Conservation (phyloP, 2,329 filamentous ascomycete species). For the Myrmaecium sp. region DNA sequence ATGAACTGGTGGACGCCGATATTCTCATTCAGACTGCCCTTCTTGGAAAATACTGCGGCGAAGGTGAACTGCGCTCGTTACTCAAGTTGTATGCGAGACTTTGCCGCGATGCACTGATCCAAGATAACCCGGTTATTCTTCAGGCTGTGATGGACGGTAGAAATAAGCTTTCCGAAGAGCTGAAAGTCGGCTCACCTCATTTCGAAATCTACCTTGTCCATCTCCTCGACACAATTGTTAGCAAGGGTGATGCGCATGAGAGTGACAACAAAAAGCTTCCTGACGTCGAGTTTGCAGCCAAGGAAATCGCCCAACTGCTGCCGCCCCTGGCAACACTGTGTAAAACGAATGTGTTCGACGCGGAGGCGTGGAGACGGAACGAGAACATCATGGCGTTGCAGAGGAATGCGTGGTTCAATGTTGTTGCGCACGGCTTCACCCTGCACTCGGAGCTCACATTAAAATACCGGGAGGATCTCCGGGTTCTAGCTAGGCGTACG, state of each 20-base stretch:
- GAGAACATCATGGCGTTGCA: conserved; percentile 47
- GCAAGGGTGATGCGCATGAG: conserved; percentile 68
- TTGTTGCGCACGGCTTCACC: conserved; percentile 82
- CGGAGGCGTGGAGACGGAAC: conserved; percentile 41
- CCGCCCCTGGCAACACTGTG: conserved; percentile 77
- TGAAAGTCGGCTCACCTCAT: conserved; percentile 51
- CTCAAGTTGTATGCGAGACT: conserved; percentile 70
- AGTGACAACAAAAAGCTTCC: conserved; percentile 51
- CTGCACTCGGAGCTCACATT: conserved; percentile 56
- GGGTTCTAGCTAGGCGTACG: conserved; percentile 72
- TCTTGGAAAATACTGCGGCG: conserved; percentile 59
- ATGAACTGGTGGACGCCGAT: conserved; percentile 58
- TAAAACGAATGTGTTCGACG: conserved; percentile 32
- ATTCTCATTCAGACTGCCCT: conserved; percentile 71
- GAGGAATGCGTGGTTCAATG: conserved; percentile 95
- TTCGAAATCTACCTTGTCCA: conserved; percentile 74
- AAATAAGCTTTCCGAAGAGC: conserved; percentile 55
- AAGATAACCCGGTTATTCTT: conserved; percentile 49
- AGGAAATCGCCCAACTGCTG: conserved; percentile 75
- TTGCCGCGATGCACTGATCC: conserved; percentile 53
- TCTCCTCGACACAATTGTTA: conserved; percentile 72
- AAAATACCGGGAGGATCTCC: conserved; percentile 58
- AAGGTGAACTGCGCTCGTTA: conserved; percentile 68
- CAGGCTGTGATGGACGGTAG: conserved; percentile 67
- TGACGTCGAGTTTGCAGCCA: conserved; percentile 66